Conservation (phyloP, 2,329 filamentous ascomycete genomes). For the Hymenoscyphus albidus region DNA sequence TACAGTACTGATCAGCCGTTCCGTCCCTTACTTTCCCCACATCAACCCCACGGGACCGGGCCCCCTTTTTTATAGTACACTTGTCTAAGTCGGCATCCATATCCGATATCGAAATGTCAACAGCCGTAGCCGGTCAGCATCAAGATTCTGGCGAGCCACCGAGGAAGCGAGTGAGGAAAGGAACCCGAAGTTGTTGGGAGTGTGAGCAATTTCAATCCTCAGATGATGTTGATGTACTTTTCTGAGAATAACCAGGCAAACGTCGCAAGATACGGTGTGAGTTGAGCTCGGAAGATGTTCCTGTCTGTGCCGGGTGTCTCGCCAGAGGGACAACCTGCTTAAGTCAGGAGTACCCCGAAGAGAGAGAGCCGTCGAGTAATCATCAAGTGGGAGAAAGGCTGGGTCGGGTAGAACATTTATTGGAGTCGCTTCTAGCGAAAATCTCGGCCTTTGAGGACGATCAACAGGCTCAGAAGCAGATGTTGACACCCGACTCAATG, state of each 20-base stretch:
- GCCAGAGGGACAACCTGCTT: constrained; percentile 37
- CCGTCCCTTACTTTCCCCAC: neutral
- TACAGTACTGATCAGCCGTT: neutral
- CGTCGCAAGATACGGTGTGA: constrained; percentile 51
- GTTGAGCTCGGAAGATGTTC: constrained; percentile 38
- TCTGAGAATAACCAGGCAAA: constrained; percentile 26
- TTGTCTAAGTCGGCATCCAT: neutral
- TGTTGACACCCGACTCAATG: constrained; percentile 30
- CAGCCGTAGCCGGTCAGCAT: neutral
- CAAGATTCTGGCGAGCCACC: constrained; percentile 13
- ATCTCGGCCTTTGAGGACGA: constrained; percentile 31
- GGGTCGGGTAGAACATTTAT: constrained; percentile 30
- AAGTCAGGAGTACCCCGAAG: constrained; percentile 34
- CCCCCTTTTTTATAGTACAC: neutral
- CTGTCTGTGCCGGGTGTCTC: constrained; percentile 45
- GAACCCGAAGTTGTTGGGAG: constrained; percentile 57
- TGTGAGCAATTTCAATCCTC: constrained; percentile 40
- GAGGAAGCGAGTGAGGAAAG: constrained; percentile 40
- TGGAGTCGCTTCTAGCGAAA: constrained; percentile 32
- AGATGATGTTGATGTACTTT: constrained; percentile 7
- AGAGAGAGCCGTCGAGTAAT: constrained; percentile 27
- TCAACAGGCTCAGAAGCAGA: constrained; percentile 25
- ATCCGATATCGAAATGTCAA: neutral
- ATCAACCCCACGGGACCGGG: neutral
- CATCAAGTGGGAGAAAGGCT: constrained; percentile 32